Base-by-base conservation (phyloP, 805 yeast species). In the Wickerhamiella bombiphila region DNA sequence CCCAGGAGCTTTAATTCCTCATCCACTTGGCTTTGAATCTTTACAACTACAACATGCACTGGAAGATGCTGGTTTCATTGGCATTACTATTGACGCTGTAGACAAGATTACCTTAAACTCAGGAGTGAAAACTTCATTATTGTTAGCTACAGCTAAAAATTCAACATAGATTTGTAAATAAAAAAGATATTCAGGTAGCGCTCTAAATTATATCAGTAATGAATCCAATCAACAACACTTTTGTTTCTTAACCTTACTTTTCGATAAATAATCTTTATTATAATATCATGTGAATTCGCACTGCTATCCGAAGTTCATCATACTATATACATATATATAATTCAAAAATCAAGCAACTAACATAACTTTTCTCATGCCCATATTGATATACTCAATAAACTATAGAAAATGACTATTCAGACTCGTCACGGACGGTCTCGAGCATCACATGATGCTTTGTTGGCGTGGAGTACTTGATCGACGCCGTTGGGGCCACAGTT, bases 401-500 rank as follows among this genome's bases (percentile, higher is more conserved):
- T 13, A 22, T 22, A 22, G 13, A 8, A n/a, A 28, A 8, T 28
- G 13, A 28, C 13, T 6, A 28, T n/a, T 30, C 33, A 14, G 33
- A 30, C 7, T 13, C 44, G 33, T 44, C 47, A 2, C 28, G 28
- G 14, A 44, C 45, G 5, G 39, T 43, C 38, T 44, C 47, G 22
- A 44, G 16, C 3, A 38, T 33, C 16, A 44, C 47, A 9, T 43
- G 47, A 22, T 45, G 47, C 37, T 16, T 31, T n/a, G n/a, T n/a
- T 5, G 34, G 28, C 9, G 33, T 11, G n/a, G n/a, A n/a, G n/a
- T n/a, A n/a, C 13, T 24, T 29, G 3, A 24, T 28, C 4, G 35
- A 29, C 6, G 25, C 29, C 15, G 33, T 17, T 11, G 13, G 6
- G 25, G 6, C 19, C 20, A 33, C 8, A 14, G 15, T 13, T 15